Evolutionary conservation across 208 protist genomes (phyloP).

Genomic region (Trypanosoma theileri): DNA sequence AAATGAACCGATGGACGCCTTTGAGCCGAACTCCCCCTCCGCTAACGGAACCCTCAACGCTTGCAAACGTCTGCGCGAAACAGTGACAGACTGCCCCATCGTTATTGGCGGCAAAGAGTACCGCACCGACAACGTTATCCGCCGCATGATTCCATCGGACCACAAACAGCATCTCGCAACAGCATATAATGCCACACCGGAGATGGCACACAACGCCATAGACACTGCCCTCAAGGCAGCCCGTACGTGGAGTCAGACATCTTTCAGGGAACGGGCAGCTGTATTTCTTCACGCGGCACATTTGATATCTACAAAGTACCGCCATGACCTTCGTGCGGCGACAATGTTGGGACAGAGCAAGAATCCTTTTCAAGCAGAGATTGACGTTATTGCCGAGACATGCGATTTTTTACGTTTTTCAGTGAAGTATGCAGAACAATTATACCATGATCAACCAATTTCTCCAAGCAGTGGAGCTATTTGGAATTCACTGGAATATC

Average conservation of each 20-base stretch:
- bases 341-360: constrained; percentile 97
- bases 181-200: constrained; percentile 82
- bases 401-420: constrained; percentile 97
- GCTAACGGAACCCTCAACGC: constrained; percentile 60
- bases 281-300: constrained; percentile 95
- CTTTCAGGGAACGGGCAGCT: constrained; percentile 90
- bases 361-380: constrained; percentile 97
- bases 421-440: constrained; percentile 92
- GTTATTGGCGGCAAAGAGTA: constrained; percentile 90
- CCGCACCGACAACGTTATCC: constrained; percentile 65
- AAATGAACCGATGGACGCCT: constrained; percentile 90
- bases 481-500: constrained; percentile 96
- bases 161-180: constrained; percentile 74
- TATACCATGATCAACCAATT: constrained; percentile 89
- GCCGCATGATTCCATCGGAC: constrained; percentile 73
- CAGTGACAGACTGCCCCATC: constrained; percentile 84
- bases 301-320: constrained; percentile 86
- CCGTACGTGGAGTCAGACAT: constrained; percentile 68
- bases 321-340: constrained; percentile 84
- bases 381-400: constrained; percentile 94
- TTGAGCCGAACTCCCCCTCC: constrained; percentile 72
- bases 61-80: constrained; percentile 57
- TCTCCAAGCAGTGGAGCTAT: constrained; percentile 60
- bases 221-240: constrained; percentile 78
- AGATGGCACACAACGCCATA: constrained; percentile 90